These are phyloP conservation scores for Blastomyces parvus DNA, from an alignment of 2,329 filamentous ascomycete species.

Conservation along the genomic window DNA sequence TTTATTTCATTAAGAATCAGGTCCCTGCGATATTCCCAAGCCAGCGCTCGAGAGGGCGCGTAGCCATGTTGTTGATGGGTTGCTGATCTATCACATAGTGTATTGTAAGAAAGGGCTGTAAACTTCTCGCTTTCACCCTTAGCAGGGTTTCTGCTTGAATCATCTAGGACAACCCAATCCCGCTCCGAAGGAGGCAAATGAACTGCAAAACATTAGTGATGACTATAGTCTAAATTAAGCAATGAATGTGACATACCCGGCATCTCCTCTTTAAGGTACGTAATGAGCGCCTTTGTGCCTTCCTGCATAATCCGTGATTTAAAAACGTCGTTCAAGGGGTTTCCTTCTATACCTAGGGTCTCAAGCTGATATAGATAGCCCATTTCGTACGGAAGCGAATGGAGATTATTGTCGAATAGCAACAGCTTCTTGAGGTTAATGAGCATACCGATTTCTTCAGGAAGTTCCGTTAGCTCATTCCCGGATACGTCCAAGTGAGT, in stretches of 20 bases:
- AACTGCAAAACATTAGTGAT: conserved; percentile 42
- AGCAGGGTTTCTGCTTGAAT: conserved; percentile 32
- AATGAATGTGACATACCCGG: conserved; percentile 53
- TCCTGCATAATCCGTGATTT: conserved; percentile 78
- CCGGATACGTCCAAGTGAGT: conserved; percentile 78
- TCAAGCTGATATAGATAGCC: conserved; percentile 84
- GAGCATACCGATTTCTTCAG: conserved; percentile 92
- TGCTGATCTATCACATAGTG: conserved; percentile 86
- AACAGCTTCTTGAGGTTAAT: conserved; percentile 78
- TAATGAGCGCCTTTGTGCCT: conserved; percentile 77
- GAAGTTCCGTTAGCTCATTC: conserved; percentile 74
- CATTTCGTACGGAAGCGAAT: conserved; percentile 71
- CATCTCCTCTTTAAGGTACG: conserved; percentile 70
- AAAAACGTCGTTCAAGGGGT: conserved; percentile 65
- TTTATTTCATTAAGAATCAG: conserved; percentile 76
- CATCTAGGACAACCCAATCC: conserved; percentile 65
- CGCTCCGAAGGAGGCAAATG: conserved; percentile 68
- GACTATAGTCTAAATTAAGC: conserved; percentile 17
- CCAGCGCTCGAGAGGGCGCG: conserved; percentile 68
- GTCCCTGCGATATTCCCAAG: conserved; percentile 78
- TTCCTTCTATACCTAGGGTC: conserved; percentile 83
- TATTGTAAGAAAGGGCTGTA: conserved; percentile 88
- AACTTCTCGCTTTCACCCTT: conserved; percentile 57
- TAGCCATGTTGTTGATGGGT: conserved; percentile 82
- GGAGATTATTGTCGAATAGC: conserved; percentile 83